Conservation (phyloP, 805 yeast genomes). For the Groenewaldozyma tartarivorans region DNA sequence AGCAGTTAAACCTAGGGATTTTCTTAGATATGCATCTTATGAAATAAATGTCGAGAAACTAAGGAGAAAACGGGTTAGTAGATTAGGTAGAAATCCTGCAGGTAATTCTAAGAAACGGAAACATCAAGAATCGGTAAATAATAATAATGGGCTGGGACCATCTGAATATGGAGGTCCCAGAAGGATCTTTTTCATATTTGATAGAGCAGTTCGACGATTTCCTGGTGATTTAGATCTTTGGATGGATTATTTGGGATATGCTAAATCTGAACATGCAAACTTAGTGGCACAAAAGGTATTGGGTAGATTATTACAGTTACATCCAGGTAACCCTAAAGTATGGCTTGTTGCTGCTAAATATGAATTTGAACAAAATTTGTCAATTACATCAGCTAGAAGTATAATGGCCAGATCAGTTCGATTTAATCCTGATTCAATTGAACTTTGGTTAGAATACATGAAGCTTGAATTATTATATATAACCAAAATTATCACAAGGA, state of each 20-base stretch:
- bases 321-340: conserved; percentile 81
- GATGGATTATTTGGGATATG: conserved; percentile 61
- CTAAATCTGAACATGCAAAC: conserved; percentile 25
- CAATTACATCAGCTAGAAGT: conserved; percentile 80
- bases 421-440: conserved; percentile 64
- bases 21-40: conserved; percentile 65
- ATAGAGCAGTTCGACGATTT: conserved; percentile 70
- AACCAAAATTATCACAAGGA: conserved; percentile 71
- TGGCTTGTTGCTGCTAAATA: conserved; percentile 95
- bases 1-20: conserved; percentile 72
- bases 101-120: conserved; percentile 22
- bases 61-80: conserved; percentile 56
- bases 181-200: conserved; percentile 71
- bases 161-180: conserved; percentile 41
- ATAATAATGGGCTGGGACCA: conserved; percentile 26
- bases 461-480: conserved; percentile 83
- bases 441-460: conserved; percentile 77
- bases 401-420: conserved; percentile 77
- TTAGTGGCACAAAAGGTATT: conserved; percentile 44
- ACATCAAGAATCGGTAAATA: no score
- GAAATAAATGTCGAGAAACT: conserved; percentile 73
- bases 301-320: conserved; percentile 68
- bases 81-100: conserved; percentile 41
- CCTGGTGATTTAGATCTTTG: conserved; percentile 73
- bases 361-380: conserved; percentile 82